A percentile compares a stretch with the other conserved stretches of the same genome.
These are phyloP conservation scores for Gracilaria domingensis DNA, from an alignment of 23 red algal genomes.

Conservation along the genomic window DNA sequence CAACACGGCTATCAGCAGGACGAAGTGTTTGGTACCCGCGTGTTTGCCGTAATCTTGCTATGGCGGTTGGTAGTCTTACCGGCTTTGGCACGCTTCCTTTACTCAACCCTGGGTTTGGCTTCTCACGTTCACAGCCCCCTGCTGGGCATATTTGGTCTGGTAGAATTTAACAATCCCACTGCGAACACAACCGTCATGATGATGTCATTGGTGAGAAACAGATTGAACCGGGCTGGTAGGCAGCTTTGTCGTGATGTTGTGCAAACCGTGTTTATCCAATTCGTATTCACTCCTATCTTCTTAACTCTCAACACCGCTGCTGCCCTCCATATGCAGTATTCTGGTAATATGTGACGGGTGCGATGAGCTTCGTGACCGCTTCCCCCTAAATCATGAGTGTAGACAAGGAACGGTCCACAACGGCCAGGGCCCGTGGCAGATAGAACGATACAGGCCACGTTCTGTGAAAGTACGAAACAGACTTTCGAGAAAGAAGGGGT, in stretches of 20 bases:
- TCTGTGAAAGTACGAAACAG: too few relatives aligned
- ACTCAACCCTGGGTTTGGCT: neutral
- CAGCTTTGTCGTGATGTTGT: constrained; percentile 34
- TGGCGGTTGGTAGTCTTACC: constrained; percentile 32
- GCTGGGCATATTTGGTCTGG: constrained; percentile 44
- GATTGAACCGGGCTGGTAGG: constrained; percentile 7
- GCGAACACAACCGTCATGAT: constrained; percentile 62
- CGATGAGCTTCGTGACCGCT: too few relatives aligned
- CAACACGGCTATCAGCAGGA: neutral
- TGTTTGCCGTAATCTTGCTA: constrained; percentile 11
- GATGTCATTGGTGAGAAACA: constrained; percentile 27
- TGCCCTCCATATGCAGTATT: constrained; percentile 42
- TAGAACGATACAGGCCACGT: too few relatives aligned
- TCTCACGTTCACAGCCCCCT: neutral
- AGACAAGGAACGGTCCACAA: too few relatives aligned
- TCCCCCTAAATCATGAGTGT: too few relatives aligned
- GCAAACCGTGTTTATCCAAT: constrained; percentile 24
- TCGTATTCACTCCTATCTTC: constrained; percentile 40
- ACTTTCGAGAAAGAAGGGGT: too few relatives aligned
- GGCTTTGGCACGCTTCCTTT: neutral
- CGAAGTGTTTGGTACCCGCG: constrained; percentile 36
- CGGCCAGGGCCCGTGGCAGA: too few relatives aligned
- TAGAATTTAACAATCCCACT: constrained; percentile 47
- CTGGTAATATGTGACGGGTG: neutral
- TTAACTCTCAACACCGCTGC: constrained; percentile 48